Evolutionary conservation across 2,329 filamentous ascomycete genomes (phyloP).

Genomic region (Colletotrichum costaricense): DNA sequence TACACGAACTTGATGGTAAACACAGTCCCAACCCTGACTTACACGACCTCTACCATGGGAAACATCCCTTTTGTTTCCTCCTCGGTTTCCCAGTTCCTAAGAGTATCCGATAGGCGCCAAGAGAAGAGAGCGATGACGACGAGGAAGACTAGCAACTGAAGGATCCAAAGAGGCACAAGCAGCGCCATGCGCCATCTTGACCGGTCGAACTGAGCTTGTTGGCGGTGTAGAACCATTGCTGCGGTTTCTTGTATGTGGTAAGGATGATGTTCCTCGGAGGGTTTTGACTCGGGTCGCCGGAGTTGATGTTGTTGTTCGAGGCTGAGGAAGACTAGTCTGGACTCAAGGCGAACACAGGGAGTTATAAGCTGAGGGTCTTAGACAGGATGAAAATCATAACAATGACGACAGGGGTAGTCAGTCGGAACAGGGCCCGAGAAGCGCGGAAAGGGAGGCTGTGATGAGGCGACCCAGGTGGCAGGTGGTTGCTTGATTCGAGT

Average conservation of each 20-base stretch:
- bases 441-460: slow-evolving; percentile 33
- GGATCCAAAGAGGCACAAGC: slow-evolving; percentile 61
- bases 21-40: slow-evolving; percentile 42
- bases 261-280: neutral
- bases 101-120: slow-evolving; percentile 61
- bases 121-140: slow-evolving; percentile 63
- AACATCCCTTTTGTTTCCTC: slow-evolving; percentile 48
- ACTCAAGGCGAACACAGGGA: slow-evolving; percentile 14
- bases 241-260: neutral
- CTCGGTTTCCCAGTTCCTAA: slow-evolving; percentile 54
- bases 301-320: slow-evolving; percentile 19
- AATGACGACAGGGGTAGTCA: slow-evolving; percentile 12
- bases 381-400: slow-evolving; percentile 13
- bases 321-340: slow-evolving; percentile 7
- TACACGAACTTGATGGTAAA: neutral
- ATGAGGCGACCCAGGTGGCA: slow-evolving; percentile 24
- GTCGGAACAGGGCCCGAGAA: slow-evolving; percentile 25
- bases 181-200: slow-evolving; percentile 62
- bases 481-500: slow-evolving; percentile 6
- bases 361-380: slow-evolving; percentile 27
- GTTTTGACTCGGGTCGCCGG: neutral
- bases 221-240: slow-evolving; percentile 56
- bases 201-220: slow-evolving; percentile 64
- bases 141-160: slow-evolving; percentile 59
- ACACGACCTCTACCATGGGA: slow-evolving; percentile 63